phyloP scores from a whole-genome alignment of 441 rosid genomes.

The Pelargonium myrrhifolium region DNA sequence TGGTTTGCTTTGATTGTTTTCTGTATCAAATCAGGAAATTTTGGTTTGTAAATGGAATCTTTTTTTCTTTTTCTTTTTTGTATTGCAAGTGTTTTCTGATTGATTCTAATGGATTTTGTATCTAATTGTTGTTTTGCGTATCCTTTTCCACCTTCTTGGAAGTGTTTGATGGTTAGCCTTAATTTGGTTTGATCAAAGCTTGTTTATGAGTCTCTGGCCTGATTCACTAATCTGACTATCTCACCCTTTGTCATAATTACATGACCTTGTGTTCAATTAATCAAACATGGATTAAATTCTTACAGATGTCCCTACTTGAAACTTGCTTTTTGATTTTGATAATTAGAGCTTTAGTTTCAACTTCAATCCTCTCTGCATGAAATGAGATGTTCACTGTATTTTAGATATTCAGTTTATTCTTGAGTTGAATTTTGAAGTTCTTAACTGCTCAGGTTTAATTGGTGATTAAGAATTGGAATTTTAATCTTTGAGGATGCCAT shows the following conservation, averaged over 20 bases:
- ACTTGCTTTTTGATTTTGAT: not conserved
- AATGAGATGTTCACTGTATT: not conserved
- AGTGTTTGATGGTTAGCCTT: not conserved
- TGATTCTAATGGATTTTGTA: too few relatives aligned
- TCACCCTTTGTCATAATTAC: not conserved
- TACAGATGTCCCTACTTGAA: not conserved
- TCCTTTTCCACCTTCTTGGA: not conserved
- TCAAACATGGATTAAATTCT: not conserved
- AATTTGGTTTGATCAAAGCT: not conserved
- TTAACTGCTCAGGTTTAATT: not conserved
- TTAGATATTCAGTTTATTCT: not conserved
- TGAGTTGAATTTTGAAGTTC: not conserved
- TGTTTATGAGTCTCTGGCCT: too few relatives aligned
- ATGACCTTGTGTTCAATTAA: not conserved
- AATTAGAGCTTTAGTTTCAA: not conserved
- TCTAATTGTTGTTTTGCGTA: too few relatives aligned
- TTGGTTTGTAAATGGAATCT: too few relatives aligned
- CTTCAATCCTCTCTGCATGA: not conserved
- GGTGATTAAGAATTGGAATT: constrained; percentile 2
- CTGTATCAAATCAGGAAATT: too few relatives aligned
- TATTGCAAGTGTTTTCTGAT: too few relatives aligned
- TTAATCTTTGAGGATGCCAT: constrained; percentile 42
- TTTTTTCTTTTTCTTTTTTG: too few relatives aligned
- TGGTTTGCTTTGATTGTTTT: too few relatives aligned
- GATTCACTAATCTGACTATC: too few relatives aligned